A percentile compares a stretch with the other conserved stretches of the same genome.
phyloP scores from a whole-genome alignment of 1,139 yeast genomes.

The Candida albicans region DNA sequence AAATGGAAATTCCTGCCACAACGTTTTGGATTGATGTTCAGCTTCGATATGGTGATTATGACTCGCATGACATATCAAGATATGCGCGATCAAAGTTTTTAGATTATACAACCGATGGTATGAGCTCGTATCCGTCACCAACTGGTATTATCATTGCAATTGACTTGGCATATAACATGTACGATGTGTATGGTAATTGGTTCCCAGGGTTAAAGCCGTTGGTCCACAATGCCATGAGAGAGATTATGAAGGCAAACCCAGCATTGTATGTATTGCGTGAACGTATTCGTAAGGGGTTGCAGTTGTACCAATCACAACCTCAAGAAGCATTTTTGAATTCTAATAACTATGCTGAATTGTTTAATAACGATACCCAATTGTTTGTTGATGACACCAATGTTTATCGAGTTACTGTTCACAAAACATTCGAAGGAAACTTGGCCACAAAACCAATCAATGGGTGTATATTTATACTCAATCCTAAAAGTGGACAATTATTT shows the following conservation, averaged over 20 bases:
- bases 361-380: slow-evolving; percentile 78
- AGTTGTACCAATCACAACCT: slow-evolving; percentile 89
- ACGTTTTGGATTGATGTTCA: slow-evolving; percentile 97
- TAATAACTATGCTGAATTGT: slow-evolving; percentile 84
- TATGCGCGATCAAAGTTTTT: slow-evolving; percentile 90
- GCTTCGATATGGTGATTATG: slow-evolving; percentile 94
- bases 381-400: slow-evolving; percentile 93
- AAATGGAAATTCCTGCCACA: slow-evolving; percentile 53
- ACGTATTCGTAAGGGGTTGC: slow-evolving; percentile 90
- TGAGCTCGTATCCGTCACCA: slow-evolving; percentile 87
- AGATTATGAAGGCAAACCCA: slow-evolving; percentile 93
- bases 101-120: slow-evolving; percentile 88
- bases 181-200: slow-evolving; percentile 97
- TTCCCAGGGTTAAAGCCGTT: slow-evolving; percentile 91
- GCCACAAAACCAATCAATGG: slow-evolving; percentile 95
- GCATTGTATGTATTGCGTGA: slow-evolving; percentile 90
- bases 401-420: slow-evolving; percentile 89
- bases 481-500: slow-evolving; percentile 85
- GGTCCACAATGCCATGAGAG: slow-evolving; percentile 88
- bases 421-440: slow-evolving; percentile 89
- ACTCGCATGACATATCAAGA: slow-evolving; percentile 93
- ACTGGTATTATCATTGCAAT: slow-evolving; percentile 90
- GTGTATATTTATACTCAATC: slow-evolving; percentile 85
- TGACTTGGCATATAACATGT: slow-evolving; percentile 94
- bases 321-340: slow-evolving; percentile 91